These are phyloP conservation scores for Pleurotus cornucopiae DNA, from an alignment of 768 basidiomycete genomes.

Conservation along the genomic window DNA sequence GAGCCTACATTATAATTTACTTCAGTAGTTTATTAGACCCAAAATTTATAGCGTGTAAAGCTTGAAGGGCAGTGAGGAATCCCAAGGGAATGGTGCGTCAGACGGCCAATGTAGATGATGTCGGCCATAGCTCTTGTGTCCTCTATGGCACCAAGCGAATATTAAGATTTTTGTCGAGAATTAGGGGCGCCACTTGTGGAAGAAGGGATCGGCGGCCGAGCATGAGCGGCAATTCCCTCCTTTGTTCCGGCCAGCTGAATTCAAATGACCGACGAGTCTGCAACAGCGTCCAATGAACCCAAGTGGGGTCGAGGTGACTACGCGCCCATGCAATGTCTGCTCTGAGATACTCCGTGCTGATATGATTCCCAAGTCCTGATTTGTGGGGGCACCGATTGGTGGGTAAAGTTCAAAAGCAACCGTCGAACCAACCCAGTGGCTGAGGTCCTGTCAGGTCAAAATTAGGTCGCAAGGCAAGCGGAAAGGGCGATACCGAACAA, in stretches of 20 bases:
- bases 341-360: neutral
- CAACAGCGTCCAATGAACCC: conserved; percentile 20
- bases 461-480: conserved; percentile 71
- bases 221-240: neutral
- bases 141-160: too few relatives aligned
- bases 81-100: too few relatives aligned
- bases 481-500: conserved; percentile 36
- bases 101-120: too few relatives aligned
- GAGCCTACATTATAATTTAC: too few relatives aligned
- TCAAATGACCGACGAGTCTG: conserved; percentile 1
- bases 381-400: conserved; percentile 89
- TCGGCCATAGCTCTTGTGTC: too few relatives aligned
- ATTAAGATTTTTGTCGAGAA: too few relatives aligned
- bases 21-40: too few relatives aligned
- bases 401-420: conserved; percentile 25
- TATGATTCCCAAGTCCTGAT: conserved; percentile 57
- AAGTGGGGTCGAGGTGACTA: conserved; percentile 42
- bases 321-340: neutral
- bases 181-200: too few relatives aligned
- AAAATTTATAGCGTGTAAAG: too few relatives aligned
- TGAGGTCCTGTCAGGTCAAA: conserved; percentile 48
- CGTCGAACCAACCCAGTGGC: conserved; percentile 9
- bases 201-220: neutral
- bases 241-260: neutral
- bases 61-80: too few relatives aligned